Conservation (phyloP, 768 basidiomycete genomes). For the Suillus sp. region DNA sequence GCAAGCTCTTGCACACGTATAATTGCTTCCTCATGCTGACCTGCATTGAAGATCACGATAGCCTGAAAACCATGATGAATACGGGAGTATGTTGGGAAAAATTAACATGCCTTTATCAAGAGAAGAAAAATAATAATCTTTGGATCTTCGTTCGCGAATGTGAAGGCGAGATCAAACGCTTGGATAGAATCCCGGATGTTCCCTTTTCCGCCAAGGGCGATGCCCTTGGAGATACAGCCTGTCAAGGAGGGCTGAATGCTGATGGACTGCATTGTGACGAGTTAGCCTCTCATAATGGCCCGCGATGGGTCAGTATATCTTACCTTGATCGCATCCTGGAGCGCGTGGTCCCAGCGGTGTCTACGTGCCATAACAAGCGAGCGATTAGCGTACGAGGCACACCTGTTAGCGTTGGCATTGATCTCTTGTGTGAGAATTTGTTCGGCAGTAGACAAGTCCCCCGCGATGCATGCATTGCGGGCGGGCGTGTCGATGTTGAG, state of each 20-base stretch:
- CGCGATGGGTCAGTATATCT: neutral
- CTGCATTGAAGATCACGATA: neutral
- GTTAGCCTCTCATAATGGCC: neutral
- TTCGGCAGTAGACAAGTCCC: neutral
- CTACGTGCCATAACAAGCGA: neutral
- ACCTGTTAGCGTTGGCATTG: neutral
- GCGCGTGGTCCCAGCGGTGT: neutral
- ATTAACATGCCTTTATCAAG: neutral
- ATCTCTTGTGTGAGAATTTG: neutral
- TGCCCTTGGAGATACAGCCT: constrained; percentile 2
- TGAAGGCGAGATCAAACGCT: neutral
- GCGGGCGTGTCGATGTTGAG: neutral
- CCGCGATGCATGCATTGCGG: neutral
- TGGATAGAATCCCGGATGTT: neutral
- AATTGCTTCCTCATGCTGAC: neutral
- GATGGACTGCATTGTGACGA: neutral
- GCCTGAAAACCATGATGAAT: neutral
- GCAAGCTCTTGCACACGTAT: neutral
- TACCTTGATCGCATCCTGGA: neutral
- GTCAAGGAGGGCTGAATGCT: neutral
- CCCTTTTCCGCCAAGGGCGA: neutral
- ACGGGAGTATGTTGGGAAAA: neutral
- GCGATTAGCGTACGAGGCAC: neutral
- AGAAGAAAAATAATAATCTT: neutral
- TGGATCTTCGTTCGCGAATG: neutral